A percentile compares a stretch with the other conserved stretches of the same genome.
Conservation (phyloP, 306 rosid genomes). For the Dryas drummondii region DNA sequence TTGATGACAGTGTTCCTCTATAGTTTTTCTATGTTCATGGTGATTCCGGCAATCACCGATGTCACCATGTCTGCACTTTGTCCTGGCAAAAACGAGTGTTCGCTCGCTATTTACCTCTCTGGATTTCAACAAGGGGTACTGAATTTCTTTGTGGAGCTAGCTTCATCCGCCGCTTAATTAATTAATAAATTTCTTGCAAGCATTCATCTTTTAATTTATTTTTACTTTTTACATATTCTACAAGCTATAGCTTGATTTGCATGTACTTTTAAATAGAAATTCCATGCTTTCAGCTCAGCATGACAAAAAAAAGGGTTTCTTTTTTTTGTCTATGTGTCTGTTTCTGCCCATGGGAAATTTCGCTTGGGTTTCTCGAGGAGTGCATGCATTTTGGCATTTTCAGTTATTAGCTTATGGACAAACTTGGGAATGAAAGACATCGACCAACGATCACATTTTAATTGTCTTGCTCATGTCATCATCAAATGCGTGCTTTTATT, state of each 20-base stretch:
- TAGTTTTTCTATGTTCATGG: conserved; percentile 13
- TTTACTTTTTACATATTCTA: not conserved
- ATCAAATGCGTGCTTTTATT: too few relatives aligned
- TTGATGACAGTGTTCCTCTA: not conserved
- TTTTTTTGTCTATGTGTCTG: not conserved
- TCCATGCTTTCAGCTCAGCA: too few relatives aligned
- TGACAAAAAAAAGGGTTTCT: not conserved
- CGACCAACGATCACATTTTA: not conserved
- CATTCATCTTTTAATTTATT: not conserved
- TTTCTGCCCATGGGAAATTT: not conserved
- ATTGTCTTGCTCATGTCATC: not conserved
- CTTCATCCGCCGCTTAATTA: too few relatives aligned
- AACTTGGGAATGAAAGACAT: not conserved
- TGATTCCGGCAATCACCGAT: conserved; percentile 5
- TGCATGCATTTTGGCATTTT: conserved; percentile 2
- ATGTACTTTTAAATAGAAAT: too few relatives aligned
- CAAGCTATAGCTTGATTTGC: not conserved
- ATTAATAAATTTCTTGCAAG: not conserved
- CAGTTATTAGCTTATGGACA: not conserved
- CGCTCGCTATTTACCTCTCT: conserved; percentile 12
- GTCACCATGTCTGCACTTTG: not conserved
- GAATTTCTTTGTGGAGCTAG: not conserved
- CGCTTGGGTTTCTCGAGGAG: not conserved
- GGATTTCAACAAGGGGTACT: conserved; percentile 16
- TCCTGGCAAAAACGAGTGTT: not conserved